phyloP scores from a whole-genome alignment of 2,329 filamentous ascomycete species.

The Calonectria fujianensis region DNA sequence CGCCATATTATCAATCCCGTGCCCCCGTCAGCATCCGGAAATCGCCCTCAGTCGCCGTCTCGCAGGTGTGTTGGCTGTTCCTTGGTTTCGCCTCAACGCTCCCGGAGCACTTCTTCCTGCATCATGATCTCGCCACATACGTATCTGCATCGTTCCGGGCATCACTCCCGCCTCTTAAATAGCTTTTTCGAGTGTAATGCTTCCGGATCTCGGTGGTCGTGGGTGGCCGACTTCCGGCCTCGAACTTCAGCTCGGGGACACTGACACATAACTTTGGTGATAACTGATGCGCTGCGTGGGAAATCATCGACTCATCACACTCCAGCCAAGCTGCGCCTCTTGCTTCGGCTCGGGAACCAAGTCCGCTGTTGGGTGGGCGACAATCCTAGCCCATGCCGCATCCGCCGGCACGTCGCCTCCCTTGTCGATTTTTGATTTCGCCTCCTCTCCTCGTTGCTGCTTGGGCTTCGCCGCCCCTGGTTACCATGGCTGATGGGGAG shows the following conservation, averaged over 20 bases:
- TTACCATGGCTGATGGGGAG: conserved; percentile 5
- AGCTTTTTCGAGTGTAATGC: not conserved
- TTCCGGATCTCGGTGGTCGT: conserved; percentile 40
- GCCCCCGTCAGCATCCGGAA: conserved; percentile 10
- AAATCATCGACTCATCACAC: conserved; percentile 37
- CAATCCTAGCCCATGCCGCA: conserved; percentile 23
- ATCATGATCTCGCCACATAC: too few relatives aligned
- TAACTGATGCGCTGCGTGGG: conserved; percentile 23
- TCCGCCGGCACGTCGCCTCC: conserved; percentile 27
- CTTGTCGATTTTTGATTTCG: conserved; percentile 38
- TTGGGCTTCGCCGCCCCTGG: conserved; percentile 26
- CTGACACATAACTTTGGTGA: conserved; percentile 41
- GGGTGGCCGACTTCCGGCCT: conserved; percentile 41
- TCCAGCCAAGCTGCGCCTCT: not conserved
- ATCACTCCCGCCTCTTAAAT: not conserved
- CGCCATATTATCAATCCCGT: conserved; percentile 51
- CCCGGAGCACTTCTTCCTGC: conserved; percentile 4
- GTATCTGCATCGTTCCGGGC: not conserved
- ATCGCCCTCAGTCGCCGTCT: not conserved
- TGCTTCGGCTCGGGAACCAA: conserved; percentile 1
- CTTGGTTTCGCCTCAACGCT: not conserved
- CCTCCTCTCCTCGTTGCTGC: conserved; percentile 26
- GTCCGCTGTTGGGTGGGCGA: conserved; percentile 25
- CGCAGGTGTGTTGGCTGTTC: not conserved
- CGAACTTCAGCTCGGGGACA: conserved; percentile 12